Evolutionary conservation across 352 stramenopile species (phyloP).

Genomic region (Globisporangium megalacanthum): DNA sequence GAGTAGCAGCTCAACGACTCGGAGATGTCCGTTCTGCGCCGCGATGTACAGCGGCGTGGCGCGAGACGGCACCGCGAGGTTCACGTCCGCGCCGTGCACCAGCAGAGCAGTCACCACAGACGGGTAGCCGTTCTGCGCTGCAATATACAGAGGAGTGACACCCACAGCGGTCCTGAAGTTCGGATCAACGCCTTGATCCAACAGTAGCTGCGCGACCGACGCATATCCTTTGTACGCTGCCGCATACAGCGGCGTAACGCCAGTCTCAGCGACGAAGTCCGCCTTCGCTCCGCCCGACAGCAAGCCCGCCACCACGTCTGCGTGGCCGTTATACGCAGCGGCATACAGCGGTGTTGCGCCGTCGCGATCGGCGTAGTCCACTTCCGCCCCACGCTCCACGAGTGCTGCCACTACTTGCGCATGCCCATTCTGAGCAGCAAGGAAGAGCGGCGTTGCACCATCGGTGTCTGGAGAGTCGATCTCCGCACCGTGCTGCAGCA

Average conservation of each 20-base stretch:
- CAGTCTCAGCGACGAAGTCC: background rate
- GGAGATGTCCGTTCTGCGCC: background rate
- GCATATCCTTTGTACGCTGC: slow-evolving; percentile 14
- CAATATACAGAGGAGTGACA: slow-evolving; percentile 16
- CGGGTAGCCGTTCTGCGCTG: slow-evolving; percentile 1
- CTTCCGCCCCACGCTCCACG: slow-evolving; percentile 16
- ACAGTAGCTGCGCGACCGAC: slow-evolving; percentile 13
- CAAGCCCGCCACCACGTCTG: background rate
- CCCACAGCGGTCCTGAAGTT: slow-evolving; percentile 7
- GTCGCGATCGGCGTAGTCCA: slow-evolving; percentile 2
- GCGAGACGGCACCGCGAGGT: background rate
- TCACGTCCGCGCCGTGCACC: background rate
- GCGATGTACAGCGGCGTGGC: no score
- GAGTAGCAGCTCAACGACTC: background rate
- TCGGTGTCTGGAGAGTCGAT: slow-evolving; percentile 5
- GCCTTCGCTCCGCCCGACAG: background rate
- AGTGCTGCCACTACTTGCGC: slow-evolving; percentile 56
- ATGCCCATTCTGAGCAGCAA: slow-evolving; percentile 56
- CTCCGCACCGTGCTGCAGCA: background rate
- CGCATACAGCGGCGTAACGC: slow-evolving; percentile 16
- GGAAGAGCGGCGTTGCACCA: slow-evolving; percentile 16
- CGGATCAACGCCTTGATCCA: slow-evolving; percentile 10
- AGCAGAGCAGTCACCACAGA: background rate
- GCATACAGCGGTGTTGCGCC: slow-evolving; percentile 3
- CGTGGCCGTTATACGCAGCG: background rate